Evolutionary conservation across 345 rosid genomes (phyloP).

Genomic region (Salix exigua): DNA sequence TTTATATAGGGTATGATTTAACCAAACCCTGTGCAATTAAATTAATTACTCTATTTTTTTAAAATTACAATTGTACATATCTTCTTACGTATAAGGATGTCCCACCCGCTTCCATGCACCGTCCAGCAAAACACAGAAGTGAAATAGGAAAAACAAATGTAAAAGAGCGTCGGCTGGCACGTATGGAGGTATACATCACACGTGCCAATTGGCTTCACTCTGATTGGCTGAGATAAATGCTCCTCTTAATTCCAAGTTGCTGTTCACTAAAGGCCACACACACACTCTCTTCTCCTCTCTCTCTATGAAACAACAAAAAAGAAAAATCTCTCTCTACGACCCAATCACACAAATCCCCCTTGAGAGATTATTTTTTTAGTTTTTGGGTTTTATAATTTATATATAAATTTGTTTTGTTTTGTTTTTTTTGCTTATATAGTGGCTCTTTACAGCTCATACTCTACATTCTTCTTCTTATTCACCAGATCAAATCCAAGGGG

Average conservation of each 20-base stretch:
- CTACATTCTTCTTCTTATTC: slow-evolving; percentile 31
- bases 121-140: too few relatives aligned
- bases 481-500: slow-evolving; percentile 44
- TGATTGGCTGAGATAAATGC: slow-evolving; percentile 24
- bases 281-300: slow-evolving; percentile 11
- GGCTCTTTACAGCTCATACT: slow-evolving; percentile 42
- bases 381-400: slow-evolving; percentile 1
- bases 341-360: neutral
- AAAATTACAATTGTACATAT: too few relatives aligned
- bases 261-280: slow-evolving; percentile 15
- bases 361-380: neutral
- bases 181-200: slow-evolving; percentile 35
- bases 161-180: slow-evolving; percentile 64
- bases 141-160: neutral
- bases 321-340: neutral
- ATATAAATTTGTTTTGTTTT: slow-evolving; percentile 17
- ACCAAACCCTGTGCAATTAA: too few relatives aligned
- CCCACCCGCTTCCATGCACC: too few relatives aligned
- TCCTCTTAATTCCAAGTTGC: slow-evolving; percentile 28
- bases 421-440: slow-evolving; percentile 4
- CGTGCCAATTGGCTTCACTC: slow-evolving; percentile 25
- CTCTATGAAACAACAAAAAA: slow-evolving; percentile 19
- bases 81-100: too few relatives aligned
- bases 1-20: too few relatives aligned
- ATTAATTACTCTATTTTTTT: too few relatives aligned